Evolutionary conservation across 2,329 filamentous ascomycete species (phyloP).

Genomic region (Botrytis galanthina): DNA sequence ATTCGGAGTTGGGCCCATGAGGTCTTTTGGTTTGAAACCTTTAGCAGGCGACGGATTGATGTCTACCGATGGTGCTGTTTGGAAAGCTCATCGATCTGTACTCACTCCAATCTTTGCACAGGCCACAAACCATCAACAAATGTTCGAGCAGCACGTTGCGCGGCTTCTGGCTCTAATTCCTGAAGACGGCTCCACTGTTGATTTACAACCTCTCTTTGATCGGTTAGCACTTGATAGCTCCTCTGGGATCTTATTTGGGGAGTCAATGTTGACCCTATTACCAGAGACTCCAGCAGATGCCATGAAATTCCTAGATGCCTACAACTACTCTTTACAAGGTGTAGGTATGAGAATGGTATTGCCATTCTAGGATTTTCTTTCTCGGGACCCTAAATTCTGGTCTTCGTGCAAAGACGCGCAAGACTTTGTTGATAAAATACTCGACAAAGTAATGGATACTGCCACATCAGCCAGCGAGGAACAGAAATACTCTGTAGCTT

Average conservation of each 20-base stretch:
- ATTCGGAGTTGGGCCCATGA: constrained; percentile 47
- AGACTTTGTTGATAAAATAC: not conserved
- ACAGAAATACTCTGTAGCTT: not conserved
- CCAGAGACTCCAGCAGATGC: not conserved
- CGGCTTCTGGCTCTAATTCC: constrained; percentile 2
- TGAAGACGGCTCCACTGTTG: constrained; percentile 15
- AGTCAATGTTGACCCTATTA: constrained; percentile 39
- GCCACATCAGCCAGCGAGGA: not conserved
- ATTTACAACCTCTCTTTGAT: constrained; percentile 5
- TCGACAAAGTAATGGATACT: not conserved
- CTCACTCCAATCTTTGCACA: not conserved
- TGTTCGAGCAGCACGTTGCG: not conserved
- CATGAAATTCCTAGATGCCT: not conserved
- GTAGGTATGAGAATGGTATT: constrained; percentile 6
- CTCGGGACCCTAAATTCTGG: not conserved
- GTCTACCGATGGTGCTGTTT: not conserved
- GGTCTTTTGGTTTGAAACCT: constrained; percentile 42
- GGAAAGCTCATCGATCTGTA: constrained; percentile 15
- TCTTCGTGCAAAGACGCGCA: constrained; percentile 14
- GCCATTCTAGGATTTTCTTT: constrained; percentile 8
- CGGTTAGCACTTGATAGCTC: constrained; percentile 53
- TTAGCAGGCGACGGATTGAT: not conserved
- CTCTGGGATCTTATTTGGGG: constrained; percentile 62
- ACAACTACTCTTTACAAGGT: not conserved
- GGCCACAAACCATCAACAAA: not conserved